Evolutionary conservation across 164 flowering plant species (phyloP).

Genomic region (Vitis amurensis): DNA sequence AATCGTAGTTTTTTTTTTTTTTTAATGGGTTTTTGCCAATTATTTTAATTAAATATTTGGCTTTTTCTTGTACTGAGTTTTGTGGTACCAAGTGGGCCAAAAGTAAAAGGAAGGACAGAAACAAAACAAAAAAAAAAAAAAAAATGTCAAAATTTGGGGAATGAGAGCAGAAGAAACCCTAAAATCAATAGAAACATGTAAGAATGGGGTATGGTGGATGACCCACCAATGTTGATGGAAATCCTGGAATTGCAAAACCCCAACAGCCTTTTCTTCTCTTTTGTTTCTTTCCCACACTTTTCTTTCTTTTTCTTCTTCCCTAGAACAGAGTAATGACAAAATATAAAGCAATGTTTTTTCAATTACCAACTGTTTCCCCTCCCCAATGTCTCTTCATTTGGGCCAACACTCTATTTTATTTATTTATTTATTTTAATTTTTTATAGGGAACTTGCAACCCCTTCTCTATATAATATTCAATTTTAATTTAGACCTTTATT

Average conservation of each 20-base stretch:
- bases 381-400: constrained; percentile 19
- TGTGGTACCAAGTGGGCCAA: too few relatives aligned
- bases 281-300: not conserved
- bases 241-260: constrained; percentile 17
- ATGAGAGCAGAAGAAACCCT: constrained; percentile 9
- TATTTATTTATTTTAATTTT: not conserved
- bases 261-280: not conserved
- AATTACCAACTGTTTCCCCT: constrained; percentile 5
- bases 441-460: constrained; percentile 1
- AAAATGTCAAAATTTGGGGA: not conserved
- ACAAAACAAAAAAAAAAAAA: not conserved
- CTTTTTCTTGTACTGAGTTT: not conserved
- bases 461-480: not conserved
- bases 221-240: constrained; percentile 9
- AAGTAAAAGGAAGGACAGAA: not conserved
- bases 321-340: constrained; percentile 22
- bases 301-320: constrained; percentile 16
- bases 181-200: not conserved
- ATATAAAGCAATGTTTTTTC: not conserved
- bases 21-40: too few relatives aligned
- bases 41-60: too few relatives aligned
- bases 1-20: too few relatives aligned
- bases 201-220: not conserved
- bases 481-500: not conserved
- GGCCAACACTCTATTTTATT: not conserved